Base-by-base conservation (phyloP, 257 asterid species). In the Knoxia roxburghii region DNA sequence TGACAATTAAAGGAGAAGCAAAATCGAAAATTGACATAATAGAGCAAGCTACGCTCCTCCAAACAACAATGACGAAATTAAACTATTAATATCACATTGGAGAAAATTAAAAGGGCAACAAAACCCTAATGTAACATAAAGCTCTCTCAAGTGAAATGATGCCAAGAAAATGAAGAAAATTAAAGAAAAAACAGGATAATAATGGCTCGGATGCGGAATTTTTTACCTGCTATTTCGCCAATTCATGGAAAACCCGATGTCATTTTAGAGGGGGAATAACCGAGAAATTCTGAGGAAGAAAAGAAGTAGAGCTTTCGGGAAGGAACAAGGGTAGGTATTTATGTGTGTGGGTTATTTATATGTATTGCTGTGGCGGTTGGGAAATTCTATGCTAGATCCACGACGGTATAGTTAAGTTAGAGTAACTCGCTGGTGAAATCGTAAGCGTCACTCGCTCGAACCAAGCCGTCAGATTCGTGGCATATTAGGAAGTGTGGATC, bases 331-430 rank as follows among this genome's bases (percentile, higher is more conserved):
- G 11, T 61, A 20, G 68, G 18, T 23, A 7, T 17, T 4, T 51
- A 52, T 1, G 52, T 9, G 46, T 51, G 43, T 20, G 45, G 45
- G 6, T 61, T 30, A 58, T 70, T 46, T 70, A 61, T 70, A 61
- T 51, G 64, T 51, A 61, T 61, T 39, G 55, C 75, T 64, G 52
- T 33, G 50, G 64, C 64, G 40, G 70, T 52, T 53, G 75, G 70
- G 41, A 62, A 63, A 32, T n/a, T 5, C 65, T 40, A 52, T 12
- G 69, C 49, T 24, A 43, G 46, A 63, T 51, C 70, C 30, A 26
- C 53, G 0, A 48, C 32, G 45, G 26, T 6, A 69, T 46, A 21
- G 0, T 9, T 49, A 0, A 7, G 61, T 18, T 71, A 27, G 41
- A 40, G 49, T 40, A 18, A 40, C 64, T 0, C 53, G 53, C 20